Base-by-base conservation (phyloP, 2,329 filamentous ascomycete genomes). In the Zalaria sp. region DNA sequence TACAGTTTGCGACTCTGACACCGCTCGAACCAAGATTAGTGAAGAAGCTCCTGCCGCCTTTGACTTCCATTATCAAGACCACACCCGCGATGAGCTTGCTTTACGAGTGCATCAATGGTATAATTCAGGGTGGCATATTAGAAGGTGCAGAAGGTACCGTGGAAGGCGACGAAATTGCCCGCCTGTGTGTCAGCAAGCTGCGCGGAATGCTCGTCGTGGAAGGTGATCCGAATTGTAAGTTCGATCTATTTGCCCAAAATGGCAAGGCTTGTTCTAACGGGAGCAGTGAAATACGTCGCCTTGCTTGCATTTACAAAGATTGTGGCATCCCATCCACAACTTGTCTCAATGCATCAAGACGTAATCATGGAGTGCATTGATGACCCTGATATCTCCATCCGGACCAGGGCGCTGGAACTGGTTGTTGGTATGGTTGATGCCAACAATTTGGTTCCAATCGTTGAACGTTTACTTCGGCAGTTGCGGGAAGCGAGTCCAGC, bases 101-200 rank as follows among this genome's bases (percentile, higher is more conserved):
- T 4, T 98, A 98, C 53, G 91, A 98, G 63, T 98, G 91, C 57
- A 95, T 98, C 62, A 95, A 93, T 59, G 91, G 91, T 25, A 93
- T 98, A 47, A 94, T 98, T 45, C 88, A 95, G 58, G 91, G 91
- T 27, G 91, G 91, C 0, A 94, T 98, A 43, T 67, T 98, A 39
- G 84, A 86, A 28, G 84, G 81, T 36, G 78, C 80, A 27, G 85
- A 88, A 49, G 83, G 85, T 41, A 77, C 79, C 18, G 72, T 79
- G 29, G 88, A 89, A 42, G 82, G 83, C 34, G 88, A 96, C 51
- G 88, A 95, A 59, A 86, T 98, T 55, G 91, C 91, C 5, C 79
- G 79, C 27, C 70, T 98, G 4, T 98, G 91, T 58, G 88, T 96
- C 26, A 84, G 77, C 46, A 98, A 96, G 62, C 71, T 98, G 25